Percentiles rank a stretch among this genome's conserved stretches.
These are phyloP conservation scores for Pestalotiopsis sp. DNA, from an alignment of 2,329 filamentous ascomycete genomes.

Conservation along the genomic window DNA sequence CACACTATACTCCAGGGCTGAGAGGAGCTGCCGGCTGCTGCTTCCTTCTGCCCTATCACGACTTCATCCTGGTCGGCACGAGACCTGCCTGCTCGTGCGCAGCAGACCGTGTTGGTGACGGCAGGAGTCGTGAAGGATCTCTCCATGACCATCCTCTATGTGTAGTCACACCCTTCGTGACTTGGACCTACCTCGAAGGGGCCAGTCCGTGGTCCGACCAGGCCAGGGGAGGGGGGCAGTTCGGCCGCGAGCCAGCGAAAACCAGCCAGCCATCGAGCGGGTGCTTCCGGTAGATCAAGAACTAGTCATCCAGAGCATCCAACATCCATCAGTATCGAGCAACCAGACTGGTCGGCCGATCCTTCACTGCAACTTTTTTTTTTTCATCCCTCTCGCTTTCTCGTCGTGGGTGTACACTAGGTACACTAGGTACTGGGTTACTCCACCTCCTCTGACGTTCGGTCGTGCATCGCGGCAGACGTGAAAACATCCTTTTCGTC, in stretches of 20 bases:
- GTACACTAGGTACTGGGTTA: not conserved
- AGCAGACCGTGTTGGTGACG: not conserved
- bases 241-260: not conserved
- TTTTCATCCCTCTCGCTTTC: too few relatives aligned
- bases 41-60: not conserved
- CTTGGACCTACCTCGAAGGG: not conserved
- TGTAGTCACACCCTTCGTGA: not conserved
- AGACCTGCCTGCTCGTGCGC: not conserved
- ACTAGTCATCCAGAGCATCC: not conserved
- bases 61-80: not conserved
- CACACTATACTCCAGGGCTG: not conserved
- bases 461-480: constrained; percentile 9
- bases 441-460: not conserved
- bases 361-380: constrained; percentile 4
- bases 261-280: not conserved
- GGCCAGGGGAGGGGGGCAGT: not conserved
- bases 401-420: not conserved
- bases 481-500: not conserved
- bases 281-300: constrained; percentile 13
- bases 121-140: constrained; percentile 1
- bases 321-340: not conserved
- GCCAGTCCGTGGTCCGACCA: not conserved
- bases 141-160: not conserved
- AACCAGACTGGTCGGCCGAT: constrained; percentile 4
- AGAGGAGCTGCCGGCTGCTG: not conserved